Base-by-base conservation (phyloP, 2,329 filamentous ascomycete genomes). In the Talaromyces rugulosus region DNA sequence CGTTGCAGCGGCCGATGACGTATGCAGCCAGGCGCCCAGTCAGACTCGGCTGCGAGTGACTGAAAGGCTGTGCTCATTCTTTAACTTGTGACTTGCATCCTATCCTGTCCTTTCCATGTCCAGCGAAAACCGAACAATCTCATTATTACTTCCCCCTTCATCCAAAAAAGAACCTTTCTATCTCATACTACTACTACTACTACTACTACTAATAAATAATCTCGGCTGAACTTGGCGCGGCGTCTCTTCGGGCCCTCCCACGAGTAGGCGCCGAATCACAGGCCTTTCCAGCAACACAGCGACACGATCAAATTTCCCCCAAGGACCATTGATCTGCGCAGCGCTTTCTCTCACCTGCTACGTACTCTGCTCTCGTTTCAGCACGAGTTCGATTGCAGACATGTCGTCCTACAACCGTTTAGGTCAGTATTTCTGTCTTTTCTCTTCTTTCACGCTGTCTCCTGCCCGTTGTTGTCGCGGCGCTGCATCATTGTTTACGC, bases 321-420 rank as follows among this genome's bases (percentile, higher is more conserved):
- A 16, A 53, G 50, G 50, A 53, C 50, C 14, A n/a, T 53, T 33
- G 30, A 53, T 53, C 50, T 51, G 27, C 44, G 44, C 44, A 16
- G 23, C 44, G 4, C 8, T 27, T 50, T 53, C 30, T 53, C 27
- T 18, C 30, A 7, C 28, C 18, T 8, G 27, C 28, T 31, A n/a
- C 27, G 50, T 23, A 27, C n/a, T 12, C 6, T 44, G 40, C 44
- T 27, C 44, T 47, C 44, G 44, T 53, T 53, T 31, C 27, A 53
- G 27, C 50, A 53, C 30, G 30, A 30, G 27, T n/a, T 31, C 30
- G 27, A 28, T 23, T 53, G n/a, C 42, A 59, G 23, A 31, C 30
- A 62, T 62, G 61, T 55, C 62, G 33, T 59, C 58, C 36, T 63
- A 63, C 62, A 61, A 63, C 52, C 62, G 62, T 40, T 42, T 63